A percentile compares a stretch with the other conserved stretches of the same genome.
Evolutionary conservation across 2,329 filamentous ascomycete genomes (phyloP).

Genomic region (Lasiodiplodia theobromae): DNA sequence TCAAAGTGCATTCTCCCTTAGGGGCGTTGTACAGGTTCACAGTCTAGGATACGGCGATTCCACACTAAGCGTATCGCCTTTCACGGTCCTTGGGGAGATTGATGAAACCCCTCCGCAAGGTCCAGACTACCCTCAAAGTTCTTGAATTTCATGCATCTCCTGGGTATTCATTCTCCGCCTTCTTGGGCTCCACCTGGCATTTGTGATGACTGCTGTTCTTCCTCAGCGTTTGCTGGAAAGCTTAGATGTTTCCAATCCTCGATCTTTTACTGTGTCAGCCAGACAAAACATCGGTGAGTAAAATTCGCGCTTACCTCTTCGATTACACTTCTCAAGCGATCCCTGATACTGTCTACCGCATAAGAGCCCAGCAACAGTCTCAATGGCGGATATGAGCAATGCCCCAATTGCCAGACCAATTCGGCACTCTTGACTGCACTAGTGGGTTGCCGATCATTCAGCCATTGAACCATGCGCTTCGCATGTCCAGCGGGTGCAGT

Average conservation of each 20-base stretch:
- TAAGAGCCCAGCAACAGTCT: slow-evolving; percentile 88
- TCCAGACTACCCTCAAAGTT: background rate
- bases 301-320: slow-evolving; percentile 73
- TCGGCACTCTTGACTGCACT: slow-evolving; percentile 93
- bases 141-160: background rate
- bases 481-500: slow-evolving; percentile 88
- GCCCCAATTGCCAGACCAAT: slow-evolving; percentile 89
- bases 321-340: slow-evolving; percentile 86
- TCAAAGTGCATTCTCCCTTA: background rate
- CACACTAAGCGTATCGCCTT: background rate
- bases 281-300: background rate
- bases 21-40: background rate
- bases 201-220: slow-evolving; percentile 30
- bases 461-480: slow-evolving; percentile 90
- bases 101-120: background rate
- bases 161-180: slow-evolving; percentile 8
- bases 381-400: slow-evolving; percentile 92
- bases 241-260: slow-evolving; percentile 92
- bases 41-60: background rate
- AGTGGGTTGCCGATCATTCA: slow-evolving; percentile 89
- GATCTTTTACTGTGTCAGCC: slow-evolving; percentile 35
- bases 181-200: background rate
- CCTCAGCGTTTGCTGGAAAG: slow-evolving; percentile 60
- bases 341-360: slow-evolving; percentile 93
- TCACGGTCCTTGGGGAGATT: background rate